These are phyloP conservation scores for Diaporthe destruens DNA, from an alignment of 2,329 filamentous ascomycete genomes.

Conservation along the genomic window DNA sequence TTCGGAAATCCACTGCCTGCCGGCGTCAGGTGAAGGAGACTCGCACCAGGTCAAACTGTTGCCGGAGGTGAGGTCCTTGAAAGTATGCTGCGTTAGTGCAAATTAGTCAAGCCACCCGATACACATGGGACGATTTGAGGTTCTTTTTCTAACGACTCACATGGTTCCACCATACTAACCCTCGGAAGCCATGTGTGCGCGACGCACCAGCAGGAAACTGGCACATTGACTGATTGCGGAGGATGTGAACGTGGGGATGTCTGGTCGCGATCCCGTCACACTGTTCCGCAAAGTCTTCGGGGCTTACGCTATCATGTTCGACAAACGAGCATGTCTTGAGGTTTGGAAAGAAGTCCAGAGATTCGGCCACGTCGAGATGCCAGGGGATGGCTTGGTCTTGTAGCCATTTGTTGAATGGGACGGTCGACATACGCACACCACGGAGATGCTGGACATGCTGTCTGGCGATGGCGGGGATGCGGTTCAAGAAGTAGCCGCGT, in stretches of 20 bases:
- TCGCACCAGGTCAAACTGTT: neutral
- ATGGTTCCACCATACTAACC: no score
- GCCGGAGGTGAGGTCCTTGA: neutral
- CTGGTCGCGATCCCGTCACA: no score
- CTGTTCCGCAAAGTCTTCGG: no score
- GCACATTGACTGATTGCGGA: no score
- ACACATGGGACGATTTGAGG: no score
- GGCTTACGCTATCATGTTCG: no score
- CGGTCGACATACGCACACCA: neutral
- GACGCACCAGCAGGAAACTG: no score
- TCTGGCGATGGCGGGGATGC: constrained; percentile 11
- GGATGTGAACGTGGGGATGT: neutral
- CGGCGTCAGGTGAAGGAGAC: no score
- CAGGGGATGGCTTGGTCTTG: neutral
- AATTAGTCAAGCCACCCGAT: neutral
- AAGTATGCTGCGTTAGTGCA: neutral
- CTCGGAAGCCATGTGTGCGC: no score
- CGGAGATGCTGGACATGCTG: constrained; percentile 11
- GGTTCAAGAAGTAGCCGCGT: constrained; percentile 4
- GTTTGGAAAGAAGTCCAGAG: neutral
- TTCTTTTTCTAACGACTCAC: neutral
- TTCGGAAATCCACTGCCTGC: neutral
- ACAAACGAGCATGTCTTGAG: neutral
- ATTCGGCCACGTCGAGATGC: neutral
- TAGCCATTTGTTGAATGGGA: neutral